Conservation (phyloP, 176 grass and related monocot genomes). For the Lolium perenne region DNA sequence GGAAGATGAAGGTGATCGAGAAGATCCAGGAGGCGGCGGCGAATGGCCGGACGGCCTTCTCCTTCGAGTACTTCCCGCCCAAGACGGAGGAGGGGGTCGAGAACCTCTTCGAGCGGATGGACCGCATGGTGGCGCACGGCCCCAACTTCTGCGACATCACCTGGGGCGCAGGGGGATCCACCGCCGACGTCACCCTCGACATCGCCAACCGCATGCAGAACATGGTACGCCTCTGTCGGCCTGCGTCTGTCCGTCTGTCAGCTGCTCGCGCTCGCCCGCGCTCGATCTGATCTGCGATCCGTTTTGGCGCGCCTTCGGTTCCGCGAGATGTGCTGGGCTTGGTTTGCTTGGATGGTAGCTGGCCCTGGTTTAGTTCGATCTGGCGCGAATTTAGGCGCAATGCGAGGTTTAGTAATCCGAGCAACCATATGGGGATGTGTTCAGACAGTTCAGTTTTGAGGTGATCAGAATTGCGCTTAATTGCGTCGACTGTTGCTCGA, state of each 20-base stretch:
- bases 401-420: neutral
- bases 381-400: neutral
- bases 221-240: conserved; percentile 53
- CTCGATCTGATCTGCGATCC: conserved; percentile 47
- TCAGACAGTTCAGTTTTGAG: neutral
- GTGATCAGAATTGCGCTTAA: neutral
- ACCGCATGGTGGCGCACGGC: conserved; percentile 88
- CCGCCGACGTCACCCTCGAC: conserved; percentile 87
- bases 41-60: conserved; percentile 81
- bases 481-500: neutral
- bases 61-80: conserved; percentile 92
- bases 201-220: conserved; percentile 92
- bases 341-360: neutral
- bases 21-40: conserved; percentile 56
- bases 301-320: neutral
- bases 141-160: conserved; percentile 93
- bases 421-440: neutral
- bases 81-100: conserved; percentile 87
- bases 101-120: conserved; percentile 94
- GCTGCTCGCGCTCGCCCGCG: neutral
- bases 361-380: neutral
- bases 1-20: conserved; percentile 92
- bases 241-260: neutral
- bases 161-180: conserved; percentile 93
- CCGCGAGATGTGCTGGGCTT: neutral